A percentile compares a stretch with the other conserved stretches of the same genome.
phyloP scores from a whole-genome alignment of 192 early-diverging fungal species.

The Tieghemiomyces parasiticus region DNA sequence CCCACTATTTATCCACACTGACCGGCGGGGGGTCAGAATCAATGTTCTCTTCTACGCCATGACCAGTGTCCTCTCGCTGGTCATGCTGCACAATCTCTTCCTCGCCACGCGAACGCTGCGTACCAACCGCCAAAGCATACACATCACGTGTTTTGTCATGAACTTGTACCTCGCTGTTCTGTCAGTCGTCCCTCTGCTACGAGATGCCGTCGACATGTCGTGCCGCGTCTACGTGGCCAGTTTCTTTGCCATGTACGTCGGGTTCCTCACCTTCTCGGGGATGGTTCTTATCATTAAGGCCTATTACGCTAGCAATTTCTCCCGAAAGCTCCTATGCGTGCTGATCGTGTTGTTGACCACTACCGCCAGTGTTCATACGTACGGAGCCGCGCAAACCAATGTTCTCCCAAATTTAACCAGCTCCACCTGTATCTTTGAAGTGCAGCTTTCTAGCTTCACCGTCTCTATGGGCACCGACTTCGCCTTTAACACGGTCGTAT shows the following conservation, averaged over 20 bases:
- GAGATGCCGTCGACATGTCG: neutral
- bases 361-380: neutral
- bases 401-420: neutral
- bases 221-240: neutral
- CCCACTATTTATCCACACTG: too few relatives aligned
- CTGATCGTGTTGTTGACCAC: too few relatives aligned
- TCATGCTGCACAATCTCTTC: neutral
- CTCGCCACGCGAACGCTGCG: neutral
- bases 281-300: neutral
- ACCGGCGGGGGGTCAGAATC: too few relatives aligned
- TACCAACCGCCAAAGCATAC: neutral
- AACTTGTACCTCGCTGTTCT: neutral
- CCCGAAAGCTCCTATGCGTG: neutral
- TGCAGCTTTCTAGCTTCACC: neutral
- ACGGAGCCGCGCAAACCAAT: neutral
- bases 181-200: neutral
- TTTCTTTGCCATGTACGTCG: neutral
- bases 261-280: neutral
- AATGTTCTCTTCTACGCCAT: neutral
- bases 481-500: neutral
- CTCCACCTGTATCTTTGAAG: neutral
- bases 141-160: neutral
- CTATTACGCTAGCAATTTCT: neutral
- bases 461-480: neutral
- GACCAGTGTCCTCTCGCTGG: neutral